Evolutionary conservation across 129 eudicot genomes (phyloP).

Genomic region (Helichrysum umbraculigerum): DNA sequence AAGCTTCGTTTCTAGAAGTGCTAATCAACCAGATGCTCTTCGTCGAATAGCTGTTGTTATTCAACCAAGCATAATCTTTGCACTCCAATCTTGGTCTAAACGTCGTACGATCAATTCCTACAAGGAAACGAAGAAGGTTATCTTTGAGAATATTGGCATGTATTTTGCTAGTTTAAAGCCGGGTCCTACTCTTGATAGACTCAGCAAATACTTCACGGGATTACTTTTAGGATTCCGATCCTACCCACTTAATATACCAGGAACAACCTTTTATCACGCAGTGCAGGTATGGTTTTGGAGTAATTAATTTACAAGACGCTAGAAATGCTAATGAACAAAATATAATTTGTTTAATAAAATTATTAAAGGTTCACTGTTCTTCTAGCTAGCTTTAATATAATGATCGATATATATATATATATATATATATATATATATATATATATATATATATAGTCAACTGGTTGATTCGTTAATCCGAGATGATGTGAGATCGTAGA

Average conservation of each 20-base stretch:
- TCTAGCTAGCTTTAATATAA: no score
- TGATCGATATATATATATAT: no score
- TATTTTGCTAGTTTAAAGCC: slow-evolving; percentile 55
- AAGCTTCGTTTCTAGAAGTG: slow-evolving; percentile 45
- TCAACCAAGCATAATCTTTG: slow-evolving; percentile 55
- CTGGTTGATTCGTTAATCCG: no score
- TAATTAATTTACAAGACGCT: no score
- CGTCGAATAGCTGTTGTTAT: slow-evolving; percentile 42
- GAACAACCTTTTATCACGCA: slow-evolving; percentile 36
- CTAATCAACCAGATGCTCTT: slow-evolving; percentile 70
- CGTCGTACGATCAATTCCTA: slow-evolving; percentile 34
- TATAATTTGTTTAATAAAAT: no score
- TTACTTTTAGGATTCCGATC: slow-evolving; percentile 46
- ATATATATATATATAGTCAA: no score
- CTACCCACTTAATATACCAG: slow-evolving; percentile 50
- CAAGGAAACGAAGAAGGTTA: slow-evolving; percentile 54
- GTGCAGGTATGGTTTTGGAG: no score
- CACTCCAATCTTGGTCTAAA: slow-evolving; percentile 58
- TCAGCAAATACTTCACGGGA: slow-evolving; percentile 28
- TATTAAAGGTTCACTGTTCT: no score
- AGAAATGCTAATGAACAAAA: no score
- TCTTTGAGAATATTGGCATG: slow-evolving; percentile 50
- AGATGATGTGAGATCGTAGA: no score
- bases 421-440: no score
- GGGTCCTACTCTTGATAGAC: slow-evolving; percentile 42